These are phyloP conservation scores for Stereocaulon alpinum DNA, from an alignment of 495 filamentous ascomycete species.

Conservation along the genomic window DNA sequence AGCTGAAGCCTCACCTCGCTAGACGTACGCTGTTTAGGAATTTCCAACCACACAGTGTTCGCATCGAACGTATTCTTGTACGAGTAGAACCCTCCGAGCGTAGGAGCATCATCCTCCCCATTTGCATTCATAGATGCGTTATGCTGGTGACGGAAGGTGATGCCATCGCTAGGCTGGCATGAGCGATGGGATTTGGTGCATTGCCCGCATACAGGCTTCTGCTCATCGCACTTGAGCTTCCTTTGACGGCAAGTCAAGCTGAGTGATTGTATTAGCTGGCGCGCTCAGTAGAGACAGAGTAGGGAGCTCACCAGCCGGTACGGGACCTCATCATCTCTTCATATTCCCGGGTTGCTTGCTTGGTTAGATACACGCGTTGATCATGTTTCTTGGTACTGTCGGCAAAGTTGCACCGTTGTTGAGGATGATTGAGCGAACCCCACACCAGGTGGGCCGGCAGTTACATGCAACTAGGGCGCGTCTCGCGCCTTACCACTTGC, in stretches of 20 bases:
- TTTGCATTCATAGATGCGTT: constrained; percentile 59
- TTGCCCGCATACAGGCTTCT: constrained; percentile 47
- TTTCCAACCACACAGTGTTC: constrained; percentile 52
- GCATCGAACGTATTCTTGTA: constrained; percentile 59
- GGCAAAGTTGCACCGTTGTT: constrained; percentile 6
- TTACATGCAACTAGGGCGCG: not conserved
- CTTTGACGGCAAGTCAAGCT: constrained; percentile 53
- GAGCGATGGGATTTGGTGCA: constrained; percentile 50
- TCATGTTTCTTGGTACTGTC: not conserved
- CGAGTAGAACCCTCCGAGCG: constrained; percentile 54
- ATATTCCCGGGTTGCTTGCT: not conserved
- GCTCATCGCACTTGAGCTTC: constrained; percentile 56
- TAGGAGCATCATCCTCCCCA: constrained; percentile 30
- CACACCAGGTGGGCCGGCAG: not conserved
- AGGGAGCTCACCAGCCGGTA: constrained; percentile 22
- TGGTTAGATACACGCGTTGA: not conserved
- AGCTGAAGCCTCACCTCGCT: not conserved
- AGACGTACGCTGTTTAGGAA: constrained; percentile 44
- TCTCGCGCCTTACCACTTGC: not conserved
- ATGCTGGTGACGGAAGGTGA: constrained; percentile 61
- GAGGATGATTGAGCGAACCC: not conserved
- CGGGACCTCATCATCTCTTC: constrained; percentile 18
- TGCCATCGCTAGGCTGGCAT: constrained; percentile 52
- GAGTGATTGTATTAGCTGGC: constrained; percentile 2
- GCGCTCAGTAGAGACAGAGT: not conserved